Conservation (phyloP, 2,329 filamentous ascomycete genomes). For the Microthyrium microscopicum region DNA sequence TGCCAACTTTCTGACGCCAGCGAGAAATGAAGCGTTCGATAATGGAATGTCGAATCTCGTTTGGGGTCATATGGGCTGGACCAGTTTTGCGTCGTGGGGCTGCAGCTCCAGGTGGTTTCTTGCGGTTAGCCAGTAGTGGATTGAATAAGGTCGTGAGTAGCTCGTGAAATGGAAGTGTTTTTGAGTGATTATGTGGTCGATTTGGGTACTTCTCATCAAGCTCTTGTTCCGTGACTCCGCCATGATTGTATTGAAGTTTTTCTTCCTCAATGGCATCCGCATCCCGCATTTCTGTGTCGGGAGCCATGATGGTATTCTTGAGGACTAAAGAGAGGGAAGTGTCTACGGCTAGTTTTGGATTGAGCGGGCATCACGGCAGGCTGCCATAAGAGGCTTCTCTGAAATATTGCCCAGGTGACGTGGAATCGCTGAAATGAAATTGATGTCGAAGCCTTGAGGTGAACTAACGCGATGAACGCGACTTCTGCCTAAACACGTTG, state of each 20-base stretch:
- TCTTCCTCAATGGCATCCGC: conserved; percentile 29
- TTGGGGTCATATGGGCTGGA: conserved; percentile 43
- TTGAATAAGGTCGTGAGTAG: conserved; percentile 69
- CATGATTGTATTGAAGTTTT: conserved; percentile 31
- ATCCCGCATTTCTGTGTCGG: conserved; percentile 22
- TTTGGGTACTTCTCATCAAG: conserved; percentile 49
- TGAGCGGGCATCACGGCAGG: too few relatives aligned
- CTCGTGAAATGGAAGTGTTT: conserved; percentile 67
- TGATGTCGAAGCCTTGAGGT: too few relatives aligned
- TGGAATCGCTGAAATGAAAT: too few relatives aligned
- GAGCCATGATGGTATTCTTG: conserved; percentile 13
- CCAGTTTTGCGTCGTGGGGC: conserved; percentile 41
- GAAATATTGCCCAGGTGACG: too few relatives aligned
- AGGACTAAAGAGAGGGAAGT: background rate
- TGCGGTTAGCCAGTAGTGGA: conserved; percentile 61
- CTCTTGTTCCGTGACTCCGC: conserved; percentile 25
- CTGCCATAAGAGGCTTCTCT: too few relatives aligned
- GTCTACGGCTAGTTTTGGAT: too few relatives aligned
- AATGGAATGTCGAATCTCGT: conserved; percentile 64
- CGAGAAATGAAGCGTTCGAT: conserved; percentile 72
- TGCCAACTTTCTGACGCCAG: conserved; percentile 77
- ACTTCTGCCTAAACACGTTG: too few relatives aligned
- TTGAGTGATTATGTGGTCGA: conserved; percentile 62
- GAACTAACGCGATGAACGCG: too few relatives aligned
- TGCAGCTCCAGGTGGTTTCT: conserved; percentile 42